Evolutionary conservation across 306 rosid genomes (phyloP).

Genomic region (Sphenostylis stenocarpa): DNA sequence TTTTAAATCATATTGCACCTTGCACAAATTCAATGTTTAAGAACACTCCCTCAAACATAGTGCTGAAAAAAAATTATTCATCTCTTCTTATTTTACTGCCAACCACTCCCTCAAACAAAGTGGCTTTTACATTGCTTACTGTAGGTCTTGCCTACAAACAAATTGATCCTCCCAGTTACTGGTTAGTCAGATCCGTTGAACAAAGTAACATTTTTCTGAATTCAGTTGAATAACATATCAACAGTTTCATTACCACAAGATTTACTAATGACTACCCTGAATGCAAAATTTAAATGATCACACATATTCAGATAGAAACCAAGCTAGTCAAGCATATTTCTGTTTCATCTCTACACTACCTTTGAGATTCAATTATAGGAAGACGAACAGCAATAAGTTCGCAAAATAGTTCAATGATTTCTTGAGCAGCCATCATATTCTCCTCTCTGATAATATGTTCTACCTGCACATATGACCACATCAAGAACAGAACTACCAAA

Average conservation of each 20-base stretch:
- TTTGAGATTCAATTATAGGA: slow-evolving; percentile 87
- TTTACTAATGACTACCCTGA: not conserved
- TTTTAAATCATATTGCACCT: not conserved
- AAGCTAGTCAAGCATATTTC: not conserved
- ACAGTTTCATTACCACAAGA: not conserved
- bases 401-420: slow-evolving; percentile 78
- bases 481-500: not conserved
- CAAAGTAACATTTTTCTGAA: not conserved
- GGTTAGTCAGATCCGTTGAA: not conserved
- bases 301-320: slow-evolving; percentile 16
- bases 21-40: not conserved
- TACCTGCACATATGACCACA: slow-evolving; percentile 51
- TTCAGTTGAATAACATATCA: not conserved
- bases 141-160: not conserved
- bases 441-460: slow-evolving; percentile 96
- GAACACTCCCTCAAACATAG: not conserved
- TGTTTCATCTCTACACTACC: slow-evolving; percentile 44
- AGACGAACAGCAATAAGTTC: slow-evolving; percentile 89
- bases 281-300: slow-evolving; percentile 14
- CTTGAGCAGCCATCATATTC: slow-evolving; percentile 99
- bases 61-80: slow-evolving; percentile 3
- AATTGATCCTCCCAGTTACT: not conserved
- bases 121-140: not conserved
- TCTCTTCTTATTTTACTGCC: not conserved
- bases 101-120: not conserved